phyloP scores from a whole-genome alignment of 768 basidiomycete species.

The Termitomyces sp. region DNA sequence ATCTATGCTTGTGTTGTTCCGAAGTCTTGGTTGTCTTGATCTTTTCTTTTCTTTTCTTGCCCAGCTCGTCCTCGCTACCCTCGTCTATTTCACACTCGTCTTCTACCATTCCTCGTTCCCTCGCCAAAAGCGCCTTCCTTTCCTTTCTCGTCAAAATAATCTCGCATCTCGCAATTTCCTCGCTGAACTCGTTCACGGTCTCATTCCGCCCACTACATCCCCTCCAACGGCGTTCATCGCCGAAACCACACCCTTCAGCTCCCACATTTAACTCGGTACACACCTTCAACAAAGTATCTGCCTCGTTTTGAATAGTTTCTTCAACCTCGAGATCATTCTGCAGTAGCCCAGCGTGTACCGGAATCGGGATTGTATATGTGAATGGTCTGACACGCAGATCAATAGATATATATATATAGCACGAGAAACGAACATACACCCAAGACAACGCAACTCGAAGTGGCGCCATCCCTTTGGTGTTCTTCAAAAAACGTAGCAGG shows the following conservation, averaged over 20 bases:
- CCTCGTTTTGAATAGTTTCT: background rate
- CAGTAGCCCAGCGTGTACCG: constrained; percentile 11
- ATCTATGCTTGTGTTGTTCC: background rate
- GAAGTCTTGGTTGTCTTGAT: background rate
- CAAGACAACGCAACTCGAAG: constrained; percentile 61
- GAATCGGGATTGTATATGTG: constrained; percentile 20
- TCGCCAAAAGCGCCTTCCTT: constrained; percentile 19
- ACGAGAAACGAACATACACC: constrained; percentile 42
- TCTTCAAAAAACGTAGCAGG: constrained; percentile 36
- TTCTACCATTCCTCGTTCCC: constrained; percentile 4
- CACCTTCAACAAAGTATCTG: background rate
- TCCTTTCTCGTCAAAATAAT: constrained; percentile 41
- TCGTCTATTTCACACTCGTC: background rate
- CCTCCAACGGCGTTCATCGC: constrained; percentile 7
- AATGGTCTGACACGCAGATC: constrained; percentile 37
- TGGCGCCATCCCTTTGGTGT: constrained; percentile 53
- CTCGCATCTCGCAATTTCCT: constrained; percentile 17
- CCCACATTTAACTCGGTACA: background rate
- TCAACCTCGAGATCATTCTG: constrained; percentile 16
- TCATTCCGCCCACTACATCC: background rate
- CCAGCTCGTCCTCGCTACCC: background rate
- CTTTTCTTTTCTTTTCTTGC: background rate
- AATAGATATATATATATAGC: background rate
- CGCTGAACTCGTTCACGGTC: constrained; percentile 1
- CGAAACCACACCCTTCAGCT: background rate